Conservation (phyloP, 1,284 basidiomycete genomes). For the Schizopora paradoxa region DNA sequence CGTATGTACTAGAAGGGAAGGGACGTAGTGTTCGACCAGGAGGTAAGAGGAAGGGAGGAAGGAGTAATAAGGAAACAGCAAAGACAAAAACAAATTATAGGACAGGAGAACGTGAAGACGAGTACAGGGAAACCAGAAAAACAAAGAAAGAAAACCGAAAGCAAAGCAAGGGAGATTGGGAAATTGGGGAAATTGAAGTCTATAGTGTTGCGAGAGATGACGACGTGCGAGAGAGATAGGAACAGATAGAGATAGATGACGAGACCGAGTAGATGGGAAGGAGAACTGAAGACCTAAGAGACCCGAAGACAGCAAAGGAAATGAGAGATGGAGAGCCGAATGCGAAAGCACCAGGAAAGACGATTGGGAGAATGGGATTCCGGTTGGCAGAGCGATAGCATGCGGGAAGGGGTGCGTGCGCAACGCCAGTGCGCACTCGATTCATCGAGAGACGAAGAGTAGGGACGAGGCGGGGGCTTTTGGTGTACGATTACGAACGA, state of each 20-base stretch:
- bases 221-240: background rate
- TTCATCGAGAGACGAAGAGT: no score
- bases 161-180: background rate
- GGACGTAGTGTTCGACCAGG: no score
- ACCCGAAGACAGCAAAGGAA: background rate
- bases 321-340: background rate
- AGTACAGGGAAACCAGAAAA: background rate
- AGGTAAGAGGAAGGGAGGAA: constrained; percentile 1
- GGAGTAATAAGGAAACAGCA: background rate
- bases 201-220: background rate
- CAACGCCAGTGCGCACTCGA: no score
- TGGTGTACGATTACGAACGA: no score
- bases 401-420: no score
- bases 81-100: background rate
- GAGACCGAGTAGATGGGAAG: background rate
- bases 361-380: no score
- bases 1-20: no score
- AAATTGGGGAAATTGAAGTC: background rate
- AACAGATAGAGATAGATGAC: background rate
- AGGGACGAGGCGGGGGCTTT: no score
- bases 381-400: no score
- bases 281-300: background rate
- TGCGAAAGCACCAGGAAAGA: no score
- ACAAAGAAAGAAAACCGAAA: background rate
- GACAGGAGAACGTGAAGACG: background rate